phyloP scores from a whole-genome alignment of 805 yeast species.

The Yamadazyma olivae region DNA sequence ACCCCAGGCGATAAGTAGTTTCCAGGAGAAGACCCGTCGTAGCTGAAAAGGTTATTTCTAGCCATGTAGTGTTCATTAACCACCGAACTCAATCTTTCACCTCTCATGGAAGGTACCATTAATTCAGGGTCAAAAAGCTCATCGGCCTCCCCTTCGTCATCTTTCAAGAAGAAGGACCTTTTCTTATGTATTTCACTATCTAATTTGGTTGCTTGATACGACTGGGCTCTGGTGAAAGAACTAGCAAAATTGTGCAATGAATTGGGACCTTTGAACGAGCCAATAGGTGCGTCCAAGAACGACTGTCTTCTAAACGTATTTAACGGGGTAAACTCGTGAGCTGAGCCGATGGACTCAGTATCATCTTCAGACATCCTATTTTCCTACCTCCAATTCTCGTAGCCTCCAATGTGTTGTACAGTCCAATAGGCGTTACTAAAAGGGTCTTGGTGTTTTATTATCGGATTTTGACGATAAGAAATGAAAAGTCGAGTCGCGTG shows the following conservation, averaged over 20 bases:
- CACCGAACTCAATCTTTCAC: constrained; percentile 62
- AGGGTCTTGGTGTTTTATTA: no score
- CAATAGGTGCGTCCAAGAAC: constrained; percentile 37
- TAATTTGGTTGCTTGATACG: constrained; percentile 47
- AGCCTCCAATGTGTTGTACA: no score
- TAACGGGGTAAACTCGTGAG: constrained; percentile 26
- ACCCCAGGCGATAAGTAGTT: no score
- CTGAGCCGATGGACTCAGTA: no score
- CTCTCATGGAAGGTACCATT: constrained; percentile 61
- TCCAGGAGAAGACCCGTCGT: constrained; percentile 11
- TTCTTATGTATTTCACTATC: constrained; percentile 55
- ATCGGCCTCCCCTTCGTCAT: constrained; percentile 33
- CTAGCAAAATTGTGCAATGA: constrained; percentile 77
- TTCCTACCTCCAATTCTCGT: no score
- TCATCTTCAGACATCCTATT: no score
- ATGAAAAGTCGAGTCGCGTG: no score
- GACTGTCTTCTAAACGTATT: constrained; percentile 16
- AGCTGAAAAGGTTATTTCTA: constrained; percentile 19
- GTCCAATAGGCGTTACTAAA: no score
- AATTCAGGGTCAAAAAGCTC: constrained; percentile 68
- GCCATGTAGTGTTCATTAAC: constrained; percentile 31
- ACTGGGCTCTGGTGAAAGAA: constrained; percentile 76
- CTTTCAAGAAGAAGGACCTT: constrained; percentile 54
- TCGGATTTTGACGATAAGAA: no score
- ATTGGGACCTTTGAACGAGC: constrained; percentile 63